Percentiles rank a stretch among this genome's conserved stretches.
phyloP scores from a whole-genome alignment of 306 rosid genomes.

The Albizia julibrissin region DNA sequence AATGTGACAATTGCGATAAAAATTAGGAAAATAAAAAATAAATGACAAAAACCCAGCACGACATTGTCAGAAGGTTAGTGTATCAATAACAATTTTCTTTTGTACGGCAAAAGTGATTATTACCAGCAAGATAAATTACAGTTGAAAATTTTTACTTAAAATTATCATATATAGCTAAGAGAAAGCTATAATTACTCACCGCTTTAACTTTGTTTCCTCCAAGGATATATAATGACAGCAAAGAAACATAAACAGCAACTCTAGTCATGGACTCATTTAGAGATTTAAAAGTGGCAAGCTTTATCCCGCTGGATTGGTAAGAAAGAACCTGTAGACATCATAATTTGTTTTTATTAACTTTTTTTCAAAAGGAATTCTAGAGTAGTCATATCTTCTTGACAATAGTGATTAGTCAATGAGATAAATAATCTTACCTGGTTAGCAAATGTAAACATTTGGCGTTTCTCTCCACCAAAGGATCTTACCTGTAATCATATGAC shows the following conservation, averaged over 20 bases:
- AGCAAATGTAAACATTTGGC: slow-evolving; percentile 82
- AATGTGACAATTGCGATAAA: slow-evolving; percentile 1
- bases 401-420: slow-evolving; percentile 15
- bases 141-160: background rate
- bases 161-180: slow-evolving; percentile 7
- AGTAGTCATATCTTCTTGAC: slow-evolving; percentile 18
- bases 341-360: background rate
- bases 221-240: slow-evolving; percentile 72
- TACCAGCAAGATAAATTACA: background rate
- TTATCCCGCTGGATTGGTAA: slow-evolving; percentile 83
- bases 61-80: background rate
- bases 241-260: slow-evolving; percentile 84
- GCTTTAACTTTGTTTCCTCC: slow-evolving; percentile 99
- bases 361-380: slow-evolving; percentile 18
- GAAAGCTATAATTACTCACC: slow-evolving; percentile 53
- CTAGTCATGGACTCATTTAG: slow-evolving; percentile 88
- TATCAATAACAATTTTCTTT: background rate
- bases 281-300: slow-evolving; percentile 86
- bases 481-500: slow-evolving; percentile 65
- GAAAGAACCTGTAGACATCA: slow-evolving; percentile 75
- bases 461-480: slow-evolving; percentile 94
- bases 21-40: background rate
- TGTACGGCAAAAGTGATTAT: background rate
- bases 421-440: slow-evolving; percentile 58
- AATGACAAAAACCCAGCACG: slow-evolving; percentile 10